Evolutionary conservation across 2,329 filamentous ascomycete species (phyloP), one percentile per base, ranked within the genome.

Genomic region (Diaporthe sp.): DNA sequence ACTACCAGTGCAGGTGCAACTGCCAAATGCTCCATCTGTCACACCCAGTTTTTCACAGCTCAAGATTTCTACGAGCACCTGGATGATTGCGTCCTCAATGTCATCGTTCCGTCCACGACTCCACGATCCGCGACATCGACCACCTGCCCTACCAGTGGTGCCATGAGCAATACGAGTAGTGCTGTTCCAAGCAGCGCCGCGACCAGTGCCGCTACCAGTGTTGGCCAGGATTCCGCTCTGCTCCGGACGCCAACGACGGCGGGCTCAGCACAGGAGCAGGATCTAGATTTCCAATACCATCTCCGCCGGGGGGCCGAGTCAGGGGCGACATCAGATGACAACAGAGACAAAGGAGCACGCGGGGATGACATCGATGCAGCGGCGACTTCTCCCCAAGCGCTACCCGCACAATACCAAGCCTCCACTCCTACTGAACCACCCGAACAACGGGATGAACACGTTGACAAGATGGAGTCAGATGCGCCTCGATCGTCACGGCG

Each of bases 21-120:
- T 69, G 96, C 95, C 78, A 95, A 94, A 83, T 98, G 96, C 84
- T 98, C 95, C 4, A 98, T 97, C 78, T 98, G 96, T 84, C 90
- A 92, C 57, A 94, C 91, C 10, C 86, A 87, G 19, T 98, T 98
- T 83, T 89, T 89, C 79, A 96, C 93, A 76, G 95, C 96, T 3
- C 96, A 98, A 84, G 96, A 98, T 81, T 98, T 98, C 86, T 98
- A 98, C 83, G 96, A 98, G 86, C 96, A 98, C 88, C 88, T 98
- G 78, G 96, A 94, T 78, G 90, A 92, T 79, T 92, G 90, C 73
- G 89, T 92, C 46, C 84, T 92, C 58, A 89, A 89, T 69, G 89
- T 90, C 22, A 90, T 92, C 71, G 88, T 91, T 19, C 88, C 89
- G 8, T 82, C 84, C 10, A 83, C 83, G 4, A 70, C 75, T 19